These are phyloP conservation scores for Fraxinus ornus DNA, from an alignment of 305 asterid genomes.

Conservation along the genomic window DNA sequence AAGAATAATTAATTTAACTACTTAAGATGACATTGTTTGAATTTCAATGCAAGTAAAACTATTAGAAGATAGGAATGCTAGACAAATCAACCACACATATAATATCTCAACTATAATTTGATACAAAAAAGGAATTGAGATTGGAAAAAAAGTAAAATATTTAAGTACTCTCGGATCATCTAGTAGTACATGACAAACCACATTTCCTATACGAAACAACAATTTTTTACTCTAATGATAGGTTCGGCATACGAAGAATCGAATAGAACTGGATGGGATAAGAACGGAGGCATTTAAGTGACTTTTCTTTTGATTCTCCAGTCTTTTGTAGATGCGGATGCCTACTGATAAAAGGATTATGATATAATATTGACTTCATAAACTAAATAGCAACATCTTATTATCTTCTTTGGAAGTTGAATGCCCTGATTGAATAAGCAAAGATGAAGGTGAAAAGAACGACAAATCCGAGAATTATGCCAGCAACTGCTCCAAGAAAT, in stretches of 20 bases:
- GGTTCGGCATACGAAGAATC: background rate
- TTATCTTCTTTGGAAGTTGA: conserved; percentile 39
- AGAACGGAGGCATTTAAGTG: background rate
- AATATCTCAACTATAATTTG: background rate
- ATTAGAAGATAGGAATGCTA: background rate
- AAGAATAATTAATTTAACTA: background rate
- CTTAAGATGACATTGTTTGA: background rate
- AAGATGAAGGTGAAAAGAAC: conserved; percentile 32
- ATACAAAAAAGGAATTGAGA: background rate
- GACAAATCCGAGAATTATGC: conserved; percentile 24
- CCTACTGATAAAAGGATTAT: background rate
- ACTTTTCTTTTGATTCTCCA: background rate
- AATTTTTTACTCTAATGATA: background rate
- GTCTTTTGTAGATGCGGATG: background rate
- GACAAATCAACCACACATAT: background rate
- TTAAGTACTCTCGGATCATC: background rate
- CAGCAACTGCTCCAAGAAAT: conserved; percentile 28
- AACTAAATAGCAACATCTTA: background rate
- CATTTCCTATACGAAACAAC: background rate
- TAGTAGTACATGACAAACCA: background rate
- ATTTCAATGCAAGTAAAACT: background rate
- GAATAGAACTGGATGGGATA: background rate
- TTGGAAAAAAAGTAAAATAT: background rate
- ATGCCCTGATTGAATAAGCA: conserved; percentile 25
- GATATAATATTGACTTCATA: background rate